Conservation (phyloP, 805 yeast genomes). For the Kodamaea jinghongensis region DNA sequence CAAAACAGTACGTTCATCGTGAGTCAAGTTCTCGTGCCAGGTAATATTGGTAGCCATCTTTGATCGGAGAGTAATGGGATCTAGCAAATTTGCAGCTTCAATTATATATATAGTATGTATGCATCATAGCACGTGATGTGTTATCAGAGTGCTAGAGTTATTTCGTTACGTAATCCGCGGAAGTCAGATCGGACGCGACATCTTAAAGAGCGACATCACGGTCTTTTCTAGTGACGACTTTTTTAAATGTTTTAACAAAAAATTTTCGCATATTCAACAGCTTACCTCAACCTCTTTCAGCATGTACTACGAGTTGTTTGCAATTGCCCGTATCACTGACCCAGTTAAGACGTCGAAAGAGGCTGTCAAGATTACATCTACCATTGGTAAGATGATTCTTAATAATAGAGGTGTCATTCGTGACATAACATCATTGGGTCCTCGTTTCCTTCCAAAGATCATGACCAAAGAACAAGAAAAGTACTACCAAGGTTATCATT, state of each 20-base stretch:
- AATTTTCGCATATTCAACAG: conserved; percentile 1
- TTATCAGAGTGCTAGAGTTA: neutral
- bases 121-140: conserved; percentile 12
- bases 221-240: too few relatives aligned
- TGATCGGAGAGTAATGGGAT: neutral
- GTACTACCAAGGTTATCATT: conserved; percentile 88
- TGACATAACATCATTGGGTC: conserved; percentile 75
- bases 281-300: neutral
- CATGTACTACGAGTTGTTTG: conserved; percentile 89
- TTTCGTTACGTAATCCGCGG: too few relatives aligned
- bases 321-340: conserved; percentile 78
- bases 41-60: conserved; percentile 93
- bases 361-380: conserved; percentile 45
- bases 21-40: conserved; percentile 90
- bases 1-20: conserved; percentile 69
- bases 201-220: too few relatives aligned
- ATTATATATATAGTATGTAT: neutral
- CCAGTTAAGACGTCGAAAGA: conserved; percentile 44
- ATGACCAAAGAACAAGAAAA: conserved; percentile 82
- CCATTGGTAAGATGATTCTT: conserved; percentile 79
- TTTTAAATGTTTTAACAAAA: neutral
- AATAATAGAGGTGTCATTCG: conserved; percentile 94
- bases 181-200: too few relatives aligned
- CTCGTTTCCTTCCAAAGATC: conserved; percentile 73
- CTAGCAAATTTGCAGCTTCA: neutral